Evolutionary conservation across 768 basidiomycete species (phyloP).

Genomic region (Termitomyces heimii): DNA sequence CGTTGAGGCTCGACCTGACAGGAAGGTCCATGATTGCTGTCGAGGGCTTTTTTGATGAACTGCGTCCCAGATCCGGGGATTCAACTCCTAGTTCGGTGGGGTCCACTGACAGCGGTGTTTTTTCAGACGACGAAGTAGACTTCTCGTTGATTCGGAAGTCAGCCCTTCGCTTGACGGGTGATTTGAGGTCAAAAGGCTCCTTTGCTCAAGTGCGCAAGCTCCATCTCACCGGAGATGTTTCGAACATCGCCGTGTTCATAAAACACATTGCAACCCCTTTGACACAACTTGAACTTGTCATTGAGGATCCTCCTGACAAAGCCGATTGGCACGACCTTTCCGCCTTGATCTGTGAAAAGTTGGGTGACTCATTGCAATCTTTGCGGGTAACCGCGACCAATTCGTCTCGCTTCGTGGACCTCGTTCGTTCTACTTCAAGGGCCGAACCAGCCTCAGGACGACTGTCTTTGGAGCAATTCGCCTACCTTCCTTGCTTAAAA

Average conservation of each 20-base stretch:
- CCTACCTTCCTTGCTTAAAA: slow-evolving; percentile 44
- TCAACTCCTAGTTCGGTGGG: slow-evolving; percentile 63
- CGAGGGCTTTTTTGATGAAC: slow-evolving; percentile 77
- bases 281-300: slow-evolving; percentile 64
- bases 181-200: slow-evolving; percentile 47
- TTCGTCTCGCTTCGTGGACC: slow-evolving; percentile 73
- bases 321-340: slow-evolving; percentile 75
- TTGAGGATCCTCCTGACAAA: slow-evolving; percentile 73
- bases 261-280: slow-evolving; percentile 63
- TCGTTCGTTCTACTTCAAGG: slow-evolving; percentile 70
- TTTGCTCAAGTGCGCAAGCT: slow-evolving; percentile 56
- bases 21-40: slow-evolving; percentile 62
- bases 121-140: slow-evolving; percentile 73
- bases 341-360: slow-evolving; percentile 54
- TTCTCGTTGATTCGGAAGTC: slow-evolving; percentile 73
- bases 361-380: slow-evolving; percentile 51
- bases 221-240: slow-evolving; percentile 63
- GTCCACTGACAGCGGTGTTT: slow-evolving; percentile 72
- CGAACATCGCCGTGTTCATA: slow-evolving; percentile 67
- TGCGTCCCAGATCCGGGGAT: slow-evolving; percentile 58
- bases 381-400: slow-evolving; percentile 61
- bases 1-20: slow-evolving; percentile 66
- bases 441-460: slow-evolving; percentile 54
- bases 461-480: slow-evolving; percentile 56
- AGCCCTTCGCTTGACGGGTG: slow-evolving; percentile 55